Base-by-base conservation (phyloP, 129 eudicot species). In the Flaveria linearis region DNA sequence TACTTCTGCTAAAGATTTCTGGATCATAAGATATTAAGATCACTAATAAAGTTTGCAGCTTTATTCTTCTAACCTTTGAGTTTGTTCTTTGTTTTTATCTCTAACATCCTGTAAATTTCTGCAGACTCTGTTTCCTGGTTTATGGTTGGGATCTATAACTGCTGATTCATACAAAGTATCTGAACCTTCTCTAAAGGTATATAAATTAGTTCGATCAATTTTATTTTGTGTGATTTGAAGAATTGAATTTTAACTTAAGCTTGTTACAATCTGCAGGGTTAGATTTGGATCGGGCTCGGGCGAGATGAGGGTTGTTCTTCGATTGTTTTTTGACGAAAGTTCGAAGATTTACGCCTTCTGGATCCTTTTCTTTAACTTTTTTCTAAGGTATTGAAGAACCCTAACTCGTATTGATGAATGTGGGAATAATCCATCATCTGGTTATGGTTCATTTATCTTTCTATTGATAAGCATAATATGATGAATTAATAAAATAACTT, bases 101-200 rank as follows among this genome's bases (percentile, higher is more conserved):
- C 41, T 78, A 70, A 78, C 64, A 49, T 26, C 39, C 43, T n/a
- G 33, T 79, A n/a, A 33, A 10, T 36, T 81, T 71, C 1, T 82
- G 86, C 89, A 89, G 96, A 55, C 28, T 33, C 33, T 83, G 53
- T 83, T 89, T 66, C 91, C 96, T 61, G 91, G 91, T 23, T 69
- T 81, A 47, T 89, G 85, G 87, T 41, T 89, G 67, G 85, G 78
- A 10, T 69, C 83, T 0, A 83, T 89, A 77, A 86, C 87, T 4
- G 77, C 82, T 4, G 96, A 89, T 82, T 74, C 91, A 39, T 89
- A 86, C 76, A 81, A 81, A 75, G 91, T 86, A 11, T 75, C 84
- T 28, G 88, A 89, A 52, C 75, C 78, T 75, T 74, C 79, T 60
- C n/a, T 58, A 67, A 82, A 86, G 91, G 84, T 80, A 43, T 80